These are phyloP conservation scores for Dactylellina drechsleri DNA, from an alignment of 2,329 filamentous ascomycete species.

Conservation along the genomic window DNA sequence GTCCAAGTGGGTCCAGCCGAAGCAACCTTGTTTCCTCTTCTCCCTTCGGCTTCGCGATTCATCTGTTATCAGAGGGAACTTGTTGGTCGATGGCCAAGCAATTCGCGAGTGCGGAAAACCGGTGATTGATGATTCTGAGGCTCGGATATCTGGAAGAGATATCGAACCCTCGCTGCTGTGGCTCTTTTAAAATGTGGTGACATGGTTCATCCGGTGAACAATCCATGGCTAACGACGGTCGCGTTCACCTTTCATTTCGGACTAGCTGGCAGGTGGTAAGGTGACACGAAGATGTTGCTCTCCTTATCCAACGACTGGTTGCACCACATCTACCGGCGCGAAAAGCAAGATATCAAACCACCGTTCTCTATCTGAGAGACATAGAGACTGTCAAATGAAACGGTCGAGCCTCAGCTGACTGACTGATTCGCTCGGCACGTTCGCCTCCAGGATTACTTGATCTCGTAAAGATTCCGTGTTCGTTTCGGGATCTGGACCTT, in stretches of 20 bases:
- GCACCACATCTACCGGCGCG: neutral
- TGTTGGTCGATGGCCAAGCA: constrained; percentile 17
- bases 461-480: constrained; percentile 1
- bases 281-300: constrained; percentile 52
- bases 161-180: neutral
- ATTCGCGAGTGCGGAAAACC: neutral
- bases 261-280: constrained; percentile 43
- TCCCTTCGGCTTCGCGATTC: constrained; percentile 19
- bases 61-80: constrained; percentile 23
- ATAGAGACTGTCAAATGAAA: constrained; percentile 14
- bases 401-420: constrained; percentile 18
- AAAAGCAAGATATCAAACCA: constrained; percentile 15
- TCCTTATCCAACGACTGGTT: neutral
- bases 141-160: neutral
- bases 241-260: neutral
- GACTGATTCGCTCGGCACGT: neutral
- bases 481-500: constrained; percentile 14
- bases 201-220: constrained; percentile 25
- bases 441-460: constrained; percentile 15
- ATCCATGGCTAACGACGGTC: too few relatives aligned
- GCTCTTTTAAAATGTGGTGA: constrained; percentile 9
- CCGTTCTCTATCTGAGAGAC: constrained; percentile 7
- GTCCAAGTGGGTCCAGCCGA: constrained; percentile 40
- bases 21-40: constrained; percentile 53
- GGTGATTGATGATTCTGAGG: constrained; percentile 27